phyloP scores from a whole-genome alignment of 176 grass and related monocot species.

The Thinopyrum elongatum region DNA sequence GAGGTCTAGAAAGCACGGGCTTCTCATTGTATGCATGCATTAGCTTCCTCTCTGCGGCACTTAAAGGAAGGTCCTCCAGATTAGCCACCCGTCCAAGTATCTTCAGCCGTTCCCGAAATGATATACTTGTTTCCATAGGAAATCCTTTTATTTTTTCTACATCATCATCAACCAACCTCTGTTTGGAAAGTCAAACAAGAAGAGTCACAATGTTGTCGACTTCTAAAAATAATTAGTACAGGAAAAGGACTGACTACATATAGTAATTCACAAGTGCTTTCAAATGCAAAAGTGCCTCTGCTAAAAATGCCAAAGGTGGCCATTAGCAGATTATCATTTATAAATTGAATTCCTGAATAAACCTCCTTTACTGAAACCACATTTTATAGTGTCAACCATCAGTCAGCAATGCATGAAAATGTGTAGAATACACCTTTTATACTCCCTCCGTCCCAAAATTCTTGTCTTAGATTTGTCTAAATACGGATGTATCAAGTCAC shows the following conservation, averaged over 20 bases:
- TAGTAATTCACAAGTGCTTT: not conserved
- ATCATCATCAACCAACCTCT: constrained; percentile 87
- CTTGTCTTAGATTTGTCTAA: too few species aligned
- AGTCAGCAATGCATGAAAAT: not conserved
- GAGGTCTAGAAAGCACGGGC: constrained; percentile 92
- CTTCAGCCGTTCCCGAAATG: constrained; percentile 90
- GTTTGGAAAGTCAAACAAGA: constrained; percentile 20
- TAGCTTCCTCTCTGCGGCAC: constrained; percentile 81
- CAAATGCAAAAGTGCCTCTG: not conserved
- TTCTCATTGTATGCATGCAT: constrained; percentile 98
- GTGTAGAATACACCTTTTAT: not conserved
- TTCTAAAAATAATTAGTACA: constrained; percentile 1
- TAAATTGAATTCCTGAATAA: not conserved
- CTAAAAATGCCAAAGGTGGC: not conserved
- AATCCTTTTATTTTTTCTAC: constrained; percentile 81
- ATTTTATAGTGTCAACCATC: constrained; percentile 3
- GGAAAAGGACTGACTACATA: not conserved
- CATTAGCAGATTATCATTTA: not conserved
- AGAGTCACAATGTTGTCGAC: constrained; percentile 6
- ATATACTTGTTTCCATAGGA: constrained; percentile 67
- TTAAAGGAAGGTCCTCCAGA: constrained; percentile 94
- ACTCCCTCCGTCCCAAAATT: too few species aligned
- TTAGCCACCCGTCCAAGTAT: constrained; percentile 89
- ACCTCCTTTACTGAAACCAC: not conserved
- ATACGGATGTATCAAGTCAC: too few species aligned